Conservation (phyloP, 2,329 filamentous ascomycete species). For the Cercospora beticola region DNA sequence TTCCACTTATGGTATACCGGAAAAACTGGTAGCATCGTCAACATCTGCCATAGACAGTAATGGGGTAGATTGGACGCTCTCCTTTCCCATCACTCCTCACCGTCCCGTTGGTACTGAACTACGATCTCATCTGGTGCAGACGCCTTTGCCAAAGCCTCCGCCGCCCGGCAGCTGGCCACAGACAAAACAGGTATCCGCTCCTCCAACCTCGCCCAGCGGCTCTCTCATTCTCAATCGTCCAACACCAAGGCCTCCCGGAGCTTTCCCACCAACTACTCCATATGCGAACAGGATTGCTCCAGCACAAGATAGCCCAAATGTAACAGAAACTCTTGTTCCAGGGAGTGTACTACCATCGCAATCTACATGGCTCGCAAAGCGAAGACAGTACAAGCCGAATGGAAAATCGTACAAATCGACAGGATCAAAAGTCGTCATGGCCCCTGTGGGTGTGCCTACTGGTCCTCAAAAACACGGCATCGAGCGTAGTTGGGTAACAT, state of each 20-base stretch:
- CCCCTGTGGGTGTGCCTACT: background rate
- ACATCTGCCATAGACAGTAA: background rate
- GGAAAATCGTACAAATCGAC: background rate
- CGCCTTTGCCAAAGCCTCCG: constrained; percentile 1
- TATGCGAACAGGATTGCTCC: background rate
- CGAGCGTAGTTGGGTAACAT: constrained; percentile 1
- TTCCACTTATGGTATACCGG: background rate
- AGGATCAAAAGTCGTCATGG: background rate
- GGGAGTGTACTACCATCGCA: background rate
- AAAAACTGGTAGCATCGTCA: background rate
- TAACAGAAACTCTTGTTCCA: background rate
- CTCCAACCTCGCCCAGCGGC: background rate
- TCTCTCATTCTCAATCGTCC: background rate
- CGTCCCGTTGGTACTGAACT: background rate
- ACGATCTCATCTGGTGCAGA: background rate
- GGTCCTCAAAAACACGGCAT: background rate
- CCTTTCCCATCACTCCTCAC: background rate
- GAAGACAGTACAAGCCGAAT: background rate
- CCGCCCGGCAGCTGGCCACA: background rate
- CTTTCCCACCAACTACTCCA: background rate
- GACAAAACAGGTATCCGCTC: background rate
- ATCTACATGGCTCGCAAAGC: background rate
- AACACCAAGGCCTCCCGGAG: background rate
- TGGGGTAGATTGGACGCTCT: background rate
- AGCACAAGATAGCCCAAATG: background rate